Evolutionary conservation across 2,329 filamentous ascomycete genomes (phyloP).

Genomic region (Colletotrichum tamarilloi): DNA sequence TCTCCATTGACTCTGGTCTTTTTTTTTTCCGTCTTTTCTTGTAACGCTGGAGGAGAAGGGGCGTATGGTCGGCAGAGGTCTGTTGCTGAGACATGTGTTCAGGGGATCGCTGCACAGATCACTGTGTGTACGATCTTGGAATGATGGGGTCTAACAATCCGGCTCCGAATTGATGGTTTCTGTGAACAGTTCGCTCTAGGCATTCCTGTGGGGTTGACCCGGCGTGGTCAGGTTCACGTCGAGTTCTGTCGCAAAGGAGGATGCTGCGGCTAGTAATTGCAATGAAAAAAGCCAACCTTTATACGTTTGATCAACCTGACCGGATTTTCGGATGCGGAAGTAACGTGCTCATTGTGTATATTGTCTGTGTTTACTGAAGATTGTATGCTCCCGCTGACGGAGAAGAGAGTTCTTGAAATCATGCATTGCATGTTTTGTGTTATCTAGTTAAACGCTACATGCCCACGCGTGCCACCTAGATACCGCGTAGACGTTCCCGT

Average conservation of each 20-base stretch:
- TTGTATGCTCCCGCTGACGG: too few species aligned
- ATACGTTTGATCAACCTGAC: neutral
- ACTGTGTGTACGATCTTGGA: neutral
- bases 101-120: neutral
- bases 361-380: too few species aligned
- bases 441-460: neutral
- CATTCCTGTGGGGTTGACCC: neutral
- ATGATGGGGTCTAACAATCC: constrained; percentile 4
- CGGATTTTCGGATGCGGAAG: too few species aligned
- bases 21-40: constrained; percentile 23
- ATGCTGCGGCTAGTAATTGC: constrained; percentile 11
- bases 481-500: constrained; percentile 3
- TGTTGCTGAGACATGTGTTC: constrained; percentile 2
- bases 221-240: constrained; percentile 4
- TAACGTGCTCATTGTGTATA: too few species aligned
- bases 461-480: neutral
- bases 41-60: neutral
- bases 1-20: constrained; percentile 11
- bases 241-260: constrained; percentile 6
- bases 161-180: constrained; percentile 7
- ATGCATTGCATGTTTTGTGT: neutral
- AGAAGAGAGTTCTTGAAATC: neutral
- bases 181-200: constrained; percentile 3
- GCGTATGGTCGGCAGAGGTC: neutral
- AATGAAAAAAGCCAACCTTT: constrained; percentile 7